Evolutionary conservation across 306 rosid genomes (phyloP).

Genomic region (Quercus robur): DNA sequence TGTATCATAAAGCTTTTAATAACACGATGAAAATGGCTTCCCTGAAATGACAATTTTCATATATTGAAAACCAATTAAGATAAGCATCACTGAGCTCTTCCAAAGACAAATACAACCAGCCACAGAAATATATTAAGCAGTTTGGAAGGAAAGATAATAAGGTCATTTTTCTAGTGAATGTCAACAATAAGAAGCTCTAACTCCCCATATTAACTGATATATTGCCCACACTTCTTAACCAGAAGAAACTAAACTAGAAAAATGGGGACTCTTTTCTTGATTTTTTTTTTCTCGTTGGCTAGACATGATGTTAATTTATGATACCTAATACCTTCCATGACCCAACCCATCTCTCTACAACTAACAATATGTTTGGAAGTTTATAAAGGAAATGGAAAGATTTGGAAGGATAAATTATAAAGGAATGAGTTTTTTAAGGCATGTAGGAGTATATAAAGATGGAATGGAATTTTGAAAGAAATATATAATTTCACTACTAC

Average conservation of each 20-base stretch:
- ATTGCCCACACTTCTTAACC: neutral
- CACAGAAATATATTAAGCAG: neutral
- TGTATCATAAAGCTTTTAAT: constrained; percentile 80
- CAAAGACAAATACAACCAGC: neutral
- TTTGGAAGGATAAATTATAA: too few relatives aligned
- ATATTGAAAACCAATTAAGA: constrained; percentile 5
- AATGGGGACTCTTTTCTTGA: neutral
- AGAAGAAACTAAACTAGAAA: neutral
- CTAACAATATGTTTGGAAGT: neutral
- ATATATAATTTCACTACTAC: too few relatives aligned
- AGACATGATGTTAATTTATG: too few relatives aligned
- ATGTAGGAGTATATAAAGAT: too few relatives aligned
- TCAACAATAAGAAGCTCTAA: neutral
- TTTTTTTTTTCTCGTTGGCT: too few relatives aligned
- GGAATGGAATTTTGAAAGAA: too few relatives aligned
- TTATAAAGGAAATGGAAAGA: too few relatives aligned
- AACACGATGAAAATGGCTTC: constrained; percentile 73
- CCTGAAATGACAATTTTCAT: constrained; percentile 43
- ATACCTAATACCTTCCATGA: neutral
- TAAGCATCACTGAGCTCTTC: neutral
- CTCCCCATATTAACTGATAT: neutral
- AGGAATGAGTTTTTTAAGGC: too few relatives aligned
- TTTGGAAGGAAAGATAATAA: neutral
- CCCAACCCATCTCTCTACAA: neutral
- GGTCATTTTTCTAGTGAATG: neutral